Evolutionary conservation across 2,329 filamentous ascomycete genomes (phyloP).

Genomic region (Trichoderma sp.): DNA sequence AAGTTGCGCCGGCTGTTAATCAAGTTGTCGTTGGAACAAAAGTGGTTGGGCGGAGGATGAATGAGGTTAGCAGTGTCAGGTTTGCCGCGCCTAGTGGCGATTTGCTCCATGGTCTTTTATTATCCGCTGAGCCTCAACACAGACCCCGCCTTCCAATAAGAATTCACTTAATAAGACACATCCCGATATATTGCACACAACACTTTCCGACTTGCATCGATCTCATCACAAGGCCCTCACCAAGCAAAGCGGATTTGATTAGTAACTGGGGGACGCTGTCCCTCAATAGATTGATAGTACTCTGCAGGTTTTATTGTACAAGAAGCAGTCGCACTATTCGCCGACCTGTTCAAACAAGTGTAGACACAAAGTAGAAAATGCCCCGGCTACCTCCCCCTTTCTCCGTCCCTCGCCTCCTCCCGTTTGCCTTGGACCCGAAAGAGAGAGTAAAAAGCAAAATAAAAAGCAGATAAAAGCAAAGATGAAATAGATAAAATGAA

Average conservation of each 20-base stretch:
- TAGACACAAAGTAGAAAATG: neutral
- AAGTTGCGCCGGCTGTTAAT: neutral
- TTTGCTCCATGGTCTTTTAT: neutral
- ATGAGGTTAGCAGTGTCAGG: neutral
- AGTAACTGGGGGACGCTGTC: slow-evolving; percentile 7
- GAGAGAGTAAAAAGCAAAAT: neutral
- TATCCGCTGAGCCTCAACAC: neutral
- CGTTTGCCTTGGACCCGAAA: neutral
- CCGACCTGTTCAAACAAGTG: slow-evolving; percentile 2
- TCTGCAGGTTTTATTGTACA: slow-evolving; percentile 17
- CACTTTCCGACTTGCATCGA: neutral
- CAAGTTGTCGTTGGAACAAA: neutral
- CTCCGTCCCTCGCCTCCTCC: neutral
- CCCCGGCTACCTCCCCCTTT: neutral
- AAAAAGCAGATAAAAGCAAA: neutral
- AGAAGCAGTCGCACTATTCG: slow-evolving; percentile 5
- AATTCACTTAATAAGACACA: neutral
- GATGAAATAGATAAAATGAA: neutral
- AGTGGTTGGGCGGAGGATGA: neutral
- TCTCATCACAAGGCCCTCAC: neutral
- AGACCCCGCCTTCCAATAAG: neutral
- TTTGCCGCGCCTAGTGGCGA: neutral
- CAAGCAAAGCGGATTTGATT: neutral
- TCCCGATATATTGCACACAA: neutral
- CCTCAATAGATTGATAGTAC: slow-evolving; percentile 5